Conservation (phyloP, 1,139 yeast genomes). For the Waltiozyma sp. region DNA sequence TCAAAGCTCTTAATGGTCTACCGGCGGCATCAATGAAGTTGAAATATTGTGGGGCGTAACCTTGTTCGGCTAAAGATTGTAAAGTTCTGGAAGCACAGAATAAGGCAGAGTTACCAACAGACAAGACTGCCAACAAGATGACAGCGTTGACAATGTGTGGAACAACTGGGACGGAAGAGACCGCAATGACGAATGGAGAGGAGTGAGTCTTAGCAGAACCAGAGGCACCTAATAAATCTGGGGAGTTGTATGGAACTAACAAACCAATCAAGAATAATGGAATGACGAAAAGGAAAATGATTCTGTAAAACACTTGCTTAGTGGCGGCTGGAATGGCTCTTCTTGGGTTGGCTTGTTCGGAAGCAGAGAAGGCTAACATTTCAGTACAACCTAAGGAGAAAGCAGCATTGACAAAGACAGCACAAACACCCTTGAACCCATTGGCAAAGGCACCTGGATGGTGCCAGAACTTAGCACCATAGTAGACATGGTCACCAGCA, state of each 20-base stretch:
- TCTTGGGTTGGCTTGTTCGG: conserved; percentile 77
- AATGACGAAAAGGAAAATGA: conserved; percentile 51
- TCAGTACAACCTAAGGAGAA: conserved; percentile 57
- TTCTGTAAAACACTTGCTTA: conserved; percentile 73
- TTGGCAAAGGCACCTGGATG: conserved; percentile 48
- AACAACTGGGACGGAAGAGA: conserved; percentile 36
- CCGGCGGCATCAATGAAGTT: conserved; percentile 54
- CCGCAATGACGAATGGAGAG: conserved; percentile 42
- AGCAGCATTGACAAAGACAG: conserved; percentile 45
- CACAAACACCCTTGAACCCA: conserved; percentile 47
- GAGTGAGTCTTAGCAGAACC: conserved; percentile 48
- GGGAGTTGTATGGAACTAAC: conserved; percentile 54
- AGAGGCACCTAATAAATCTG: conserved; percentile 35
- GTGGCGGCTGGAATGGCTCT: conserved; percentile 59
- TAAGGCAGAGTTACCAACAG: conserved; percentile 60
- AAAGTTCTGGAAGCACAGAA: conserved; percentile 58
- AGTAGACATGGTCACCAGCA: conserved; percentile 38
- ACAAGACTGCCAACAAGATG: conserved; percentile 47
- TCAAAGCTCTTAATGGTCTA: conserved; percentile 51
- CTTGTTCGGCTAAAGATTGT: conserved; percentile 54
- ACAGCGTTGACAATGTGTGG: conserved; percentile 42
- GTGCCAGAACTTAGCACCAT: conserved; percentile 48
- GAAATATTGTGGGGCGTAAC: conserved; percentile 48
- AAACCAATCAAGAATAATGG: conserved; percentile 54
- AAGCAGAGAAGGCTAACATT: conserved; percentile 76